Evolutionary conservation across 2,329 filamentous ascomycete genomes (phyloP), one percentile per base, ranked within the genome.

Genomic region (Alternaria triticina): DNA sequence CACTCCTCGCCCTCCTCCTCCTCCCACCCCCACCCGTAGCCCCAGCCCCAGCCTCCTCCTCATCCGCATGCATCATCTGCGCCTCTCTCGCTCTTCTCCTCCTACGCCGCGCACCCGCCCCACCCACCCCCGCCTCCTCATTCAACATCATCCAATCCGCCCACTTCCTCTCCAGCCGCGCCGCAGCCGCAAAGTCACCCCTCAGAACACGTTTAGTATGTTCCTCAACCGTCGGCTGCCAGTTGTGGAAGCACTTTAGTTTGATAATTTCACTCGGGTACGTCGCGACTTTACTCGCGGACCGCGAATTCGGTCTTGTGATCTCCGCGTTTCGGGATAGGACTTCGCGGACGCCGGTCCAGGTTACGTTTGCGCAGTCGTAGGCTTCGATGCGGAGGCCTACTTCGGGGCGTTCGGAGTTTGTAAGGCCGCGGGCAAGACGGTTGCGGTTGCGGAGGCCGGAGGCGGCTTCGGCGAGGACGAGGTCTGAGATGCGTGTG

Each of bases 211-310:
- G 88, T 82, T 94, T 95, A 57, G 90, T 94, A 80, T 98, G 95
- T 78, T 97, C 94, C 70, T 97, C 91, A 5, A 97, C 94, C 0
- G 94, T 97, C 82, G 93, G 92, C 81, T 98, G 95, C 88, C 93
- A 97, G 45, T 91, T 93, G 78, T 97, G 97, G 83, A 95, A 98
- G 80, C 94, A 97, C 80, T 97, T 97, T 46, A 98, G 86, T 6
- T 89, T 85, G 63, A 98, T 93, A 61, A 96, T 88, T 76, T 97
- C 90, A 1, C 88, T 87, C 0, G 93, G 92, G 71, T 90, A 94
- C 0, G 86, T 86, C 10, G 85, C 74, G 0, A 72, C 70, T 27
- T 70, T 70, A 28, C 67, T 72, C 6, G 69, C 64, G 1, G 77
- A 79, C 5, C 62, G 69, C 7, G 33, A 36, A 10, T 36, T 36